Percentiles rank a stretch among this genome's conserved stretches.
These are phyloP conservation scores for Dryadomyces quercus-mongolicae DNA, from an alignment of 2,329 filamentous ascomycete species.

Conservation along the genomic window DNA sequence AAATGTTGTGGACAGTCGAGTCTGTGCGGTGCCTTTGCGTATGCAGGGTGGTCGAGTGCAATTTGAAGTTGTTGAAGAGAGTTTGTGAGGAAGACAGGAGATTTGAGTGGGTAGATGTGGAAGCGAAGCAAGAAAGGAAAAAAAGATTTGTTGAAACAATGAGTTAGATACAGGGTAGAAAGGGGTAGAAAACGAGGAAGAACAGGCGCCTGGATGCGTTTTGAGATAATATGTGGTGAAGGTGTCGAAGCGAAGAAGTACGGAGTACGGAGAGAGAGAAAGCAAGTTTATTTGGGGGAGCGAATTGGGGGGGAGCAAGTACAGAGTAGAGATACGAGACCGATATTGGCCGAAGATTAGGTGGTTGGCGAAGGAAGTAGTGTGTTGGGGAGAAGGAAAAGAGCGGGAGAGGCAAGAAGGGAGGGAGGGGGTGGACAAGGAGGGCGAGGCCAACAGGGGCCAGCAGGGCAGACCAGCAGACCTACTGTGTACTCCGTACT, in stretches of 20 bases:
- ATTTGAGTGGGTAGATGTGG: too few relatives aligned
- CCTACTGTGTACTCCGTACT: background rate
- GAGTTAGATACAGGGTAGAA: too few relatives aligned
- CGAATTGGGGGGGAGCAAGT: too few relatives aligned
- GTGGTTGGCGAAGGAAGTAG: background rate
- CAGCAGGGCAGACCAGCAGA: background rate
- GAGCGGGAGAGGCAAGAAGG: background rate
- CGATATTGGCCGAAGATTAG: background rate
- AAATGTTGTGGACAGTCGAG: too few relatives aligned
- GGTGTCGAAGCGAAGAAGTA: background rate
- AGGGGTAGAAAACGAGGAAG: too few relatives aligned
- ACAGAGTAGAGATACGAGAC: background rate
- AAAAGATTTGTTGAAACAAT: too few relatives aligned
- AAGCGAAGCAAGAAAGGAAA: too few relatives aligned
- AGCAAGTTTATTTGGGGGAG: background rate
- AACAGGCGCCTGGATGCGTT: too few relatives aligned
- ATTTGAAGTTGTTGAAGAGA: too few relatives aligned
- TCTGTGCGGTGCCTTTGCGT: too few relatives aligned
- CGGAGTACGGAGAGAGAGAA: background rate
- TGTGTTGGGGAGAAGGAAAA: background rate
- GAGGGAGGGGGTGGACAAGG: background rate
- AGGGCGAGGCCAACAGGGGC: background rate
- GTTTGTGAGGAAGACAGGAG: too few relatives aligned
- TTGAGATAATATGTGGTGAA: background rate
- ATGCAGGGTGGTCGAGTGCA: too few relatives aligned